These are phyloP conservation scores for Aphanocladium album DNA, from an alignment of 2,329 filamentous ascomycete species.

Conservation along the genomic window DNA sequence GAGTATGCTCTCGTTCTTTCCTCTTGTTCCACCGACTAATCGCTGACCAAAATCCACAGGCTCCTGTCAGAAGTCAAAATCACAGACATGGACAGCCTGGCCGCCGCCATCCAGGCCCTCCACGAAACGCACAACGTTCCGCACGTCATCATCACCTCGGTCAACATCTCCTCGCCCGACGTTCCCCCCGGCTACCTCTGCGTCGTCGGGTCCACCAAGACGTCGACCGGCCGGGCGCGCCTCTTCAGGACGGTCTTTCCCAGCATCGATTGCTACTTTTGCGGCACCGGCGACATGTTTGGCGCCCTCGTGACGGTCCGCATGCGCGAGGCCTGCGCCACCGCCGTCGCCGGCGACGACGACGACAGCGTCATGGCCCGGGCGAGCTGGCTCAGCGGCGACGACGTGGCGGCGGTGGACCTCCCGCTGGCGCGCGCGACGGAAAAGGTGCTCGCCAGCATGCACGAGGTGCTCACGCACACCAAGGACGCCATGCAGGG, in stretches of 20 bases:
- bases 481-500: constrained; percentile 60
- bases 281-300: constrained; percentile 97
- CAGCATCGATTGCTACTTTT: constrained; percentile 87
- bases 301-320: constrained; percentile 84
- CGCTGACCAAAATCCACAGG: constrained; percentile 40
- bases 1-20: constrained; percentile 54
- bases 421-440: constrained; percentile 78
- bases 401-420: constrained; percentile 62
- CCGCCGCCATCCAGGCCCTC: constrained; percentile 67
- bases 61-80: constrained; percentile 83
- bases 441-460: constrained; percentile 84
- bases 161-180: constrained; percentile 59
- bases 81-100: constrained; percentile 65
- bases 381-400: constrained; percentile 70
- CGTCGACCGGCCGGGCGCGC: constrained; percentile 60
- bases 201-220: constrained; percentile 72
- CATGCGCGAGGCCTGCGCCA: constrained; percentile 71
- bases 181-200: constrained; percentile 52
- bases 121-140: constrained; percentile 73
- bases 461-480: constrained; percentile 76
- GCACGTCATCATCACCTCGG: constrained; percentile 89
- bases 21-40: neutral
- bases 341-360: constrained; percentile 31
- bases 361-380: constrained; percentile 52
- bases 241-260: constrained; percentile 86